Conservation (phyloP, 2,329 filamentous ascomycete species). For the Sporothrix phasma region DNA sequence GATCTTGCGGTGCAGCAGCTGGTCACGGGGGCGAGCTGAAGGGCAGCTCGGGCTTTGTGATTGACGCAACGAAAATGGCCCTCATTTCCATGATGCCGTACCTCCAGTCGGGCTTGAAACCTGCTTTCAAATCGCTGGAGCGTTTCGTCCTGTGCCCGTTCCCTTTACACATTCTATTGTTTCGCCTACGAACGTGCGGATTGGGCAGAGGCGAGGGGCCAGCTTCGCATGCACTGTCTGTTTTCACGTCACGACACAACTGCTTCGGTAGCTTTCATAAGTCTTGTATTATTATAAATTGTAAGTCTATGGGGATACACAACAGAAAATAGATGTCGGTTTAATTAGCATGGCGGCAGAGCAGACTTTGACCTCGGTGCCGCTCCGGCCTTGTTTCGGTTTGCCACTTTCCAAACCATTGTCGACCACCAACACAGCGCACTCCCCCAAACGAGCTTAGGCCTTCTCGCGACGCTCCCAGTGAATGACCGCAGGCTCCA, state of each 20-base stretch:
- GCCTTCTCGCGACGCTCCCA: conserved; percentile 59
- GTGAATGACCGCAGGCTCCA: conserved; percentile 59
- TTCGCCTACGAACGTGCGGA: too few relatives aligned
- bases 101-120: too few relatives aligned
- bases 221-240: too few relatives aligned
- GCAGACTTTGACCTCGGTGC: background rate
- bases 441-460: conserved; percentile 14
- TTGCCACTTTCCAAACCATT: background rate
- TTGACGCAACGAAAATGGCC: too few relatives aligned
- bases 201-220: too few relatives aligned
- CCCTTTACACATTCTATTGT: too few relatives aligned
- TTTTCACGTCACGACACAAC: background rate
- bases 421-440: background rate
- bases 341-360: background rate
- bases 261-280: background rate
- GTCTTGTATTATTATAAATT: conserved; percentile 11
- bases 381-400: background rate
- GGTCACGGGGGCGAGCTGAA: background rate
- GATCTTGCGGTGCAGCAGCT: background rate
- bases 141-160: too few relatives aligned
- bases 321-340: conserved; percentile 1
- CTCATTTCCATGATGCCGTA: too few relatives aligned
- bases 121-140: too few relatives aligned
- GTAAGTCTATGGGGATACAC: background rate
- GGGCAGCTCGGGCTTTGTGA: background rate